Evolutionary conservation across 768 basidiomycete species (phyloP).

Genomic region (Hypholoma sublateritium): DNA sequence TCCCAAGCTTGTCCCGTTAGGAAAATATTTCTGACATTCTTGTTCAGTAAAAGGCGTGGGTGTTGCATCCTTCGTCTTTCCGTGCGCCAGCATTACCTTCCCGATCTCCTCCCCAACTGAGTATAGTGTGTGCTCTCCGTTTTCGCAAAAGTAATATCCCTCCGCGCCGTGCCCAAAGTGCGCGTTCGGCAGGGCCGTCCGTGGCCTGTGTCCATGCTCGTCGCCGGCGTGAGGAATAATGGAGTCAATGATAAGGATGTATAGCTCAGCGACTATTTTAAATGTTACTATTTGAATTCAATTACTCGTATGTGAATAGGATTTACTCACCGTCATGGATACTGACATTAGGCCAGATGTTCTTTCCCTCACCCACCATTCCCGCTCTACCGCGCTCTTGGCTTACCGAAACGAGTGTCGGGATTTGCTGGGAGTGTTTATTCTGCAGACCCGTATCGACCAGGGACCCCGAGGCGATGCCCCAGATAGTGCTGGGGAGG

Average conservation of each 20-base stretch:
- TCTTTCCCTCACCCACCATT: slow-evolving; percentile 55
- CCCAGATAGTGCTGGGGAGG: slow-evolving; percentile 60
- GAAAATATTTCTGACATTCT: slow-evolving; percentile 41
- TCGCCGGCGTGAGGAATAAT: slow-evolving; percentile 16
- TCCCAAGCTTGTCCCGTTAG: slow-evolving; percentile 30
- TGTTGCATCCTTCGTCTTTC: slow-evolving; percentile 33
- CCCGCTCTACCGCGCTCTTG: slow-evolving; percentile 50
- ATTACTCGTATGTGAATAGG: not conserved
- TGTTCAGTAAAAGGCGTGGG: slow-evolving; percentile 45
- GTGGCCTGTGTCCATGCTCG: slow-evolving; percentile 17
- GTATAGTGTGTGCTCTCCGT: slow-evolving; percentile 46
- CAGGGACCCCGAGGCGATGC: slow-evolving; percentile 45
- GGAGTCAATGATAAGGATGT: slow-evolving; percentile 40
- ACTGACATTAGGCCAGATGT: slow-evolving; percentile 59
- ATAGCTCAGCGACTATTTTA: slow-evolving; percentile 42
- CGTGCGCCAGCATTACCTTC: slow-evolving; percentile 34
- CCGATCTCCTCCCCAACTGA: slow-evolving; percentile 42
- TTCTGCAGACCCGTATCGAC: slow-evolving; percentile 55
- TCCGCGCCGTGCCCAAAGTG: slow-evolving; percentile 43
- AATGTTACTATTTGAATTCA: not conserved
- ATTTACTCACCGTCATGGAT: slow-evolving; percentile 46
- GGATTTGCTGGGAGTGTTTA: slow-evolving; percentile 52
- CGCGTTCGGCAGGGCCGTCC: slow-evolving; percentile 24
- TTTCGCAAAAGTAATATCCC: slow-evolving; percentile 55
- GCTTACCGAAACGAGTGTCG: slow-evolving; percentile 41